Evolutionary conservation across 2,329 filamentous ascomycete species (phyloP), one percentile per base, ranked within the genome.

Genomic region (Talaromyces amestolkiae): DNA sequence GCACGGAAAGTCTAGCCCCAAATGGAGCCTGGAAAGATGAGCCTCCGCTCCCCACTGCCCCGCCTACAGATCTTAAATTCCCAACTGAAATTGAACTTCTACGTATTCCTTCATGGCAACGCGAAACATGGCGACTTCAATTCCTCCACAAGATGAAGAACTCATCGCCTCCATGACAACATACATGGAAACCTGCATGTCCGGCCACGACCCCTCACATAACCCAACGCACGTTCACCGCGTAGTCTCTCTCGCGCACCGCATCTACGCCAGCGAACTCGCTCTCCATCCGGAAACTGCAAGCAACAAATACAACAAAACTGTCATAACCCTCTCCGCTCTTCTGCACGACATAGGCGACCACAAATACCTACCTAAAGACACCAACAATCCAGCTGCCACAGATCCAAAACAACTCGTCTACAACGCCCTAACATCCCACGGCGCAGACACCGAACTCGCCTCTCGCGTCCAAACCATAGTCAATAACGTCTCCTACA

Each of bases 291-390:
- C 77, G 1, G 41, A 69, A 1, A 66, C 61, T 13, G 58, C 69
- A 3, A 17, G 37, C 9, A 22, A 43, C 10, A 61, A 45, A 33
- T 83, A 83, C 71, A 83, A 91, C 74, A 79, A 78, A 3, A 79
- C 82, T 11, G 77, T 88, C 31, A 82, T 95, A 69, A 86, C 86
- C 33, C 87, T 96, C 31, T 82, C 87, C 1, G 91, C 91, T 1
- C 83, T 93, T 4, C 84, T 94, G n/a, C 93, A 97, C 79, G 93
- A 97, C 72, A 89, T 96, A 19, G 92, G 91, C 67, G 93, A 97
- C 79, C 88, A 85, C 76, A 97, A 96, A 79, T 96, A 96, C 76
- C 77, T 88, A 0, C 72, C 75, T 2, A 56, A 35, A n/a, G 35
- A 49, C 3, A 17, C 15, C 22, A 17, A 17, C 49, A 11, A 5